Base-by-base conservation (phyloP, 2,329 filamentous ascomycete genomes). In the Paraconiothyrium sp. region DNA sequence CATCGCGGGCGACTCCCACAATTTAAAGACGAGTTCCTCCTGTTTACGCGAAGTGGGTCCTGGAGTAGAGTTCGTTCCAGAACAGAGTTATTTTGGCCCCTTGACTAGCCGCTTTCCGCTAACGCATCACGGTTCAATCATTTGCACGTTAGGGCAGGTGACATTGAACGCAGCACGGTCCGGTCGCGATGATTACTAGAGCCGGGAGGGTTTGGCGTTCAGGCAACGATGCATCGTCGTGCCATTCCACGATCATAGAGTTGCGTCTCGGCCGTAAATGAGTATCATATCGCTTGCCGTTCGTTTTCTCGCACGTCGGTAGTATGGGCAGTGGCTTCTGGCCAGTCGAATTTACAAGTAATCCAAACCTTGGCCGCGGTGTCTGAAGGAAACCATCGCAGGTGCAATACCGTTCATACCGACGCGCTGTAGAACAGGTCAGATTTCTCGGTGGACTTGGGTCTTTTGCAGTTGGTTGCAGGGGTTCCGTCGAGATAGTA, bases 1-100 rank as follows among this genome's bases (percentile, higher is more conserved):
- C 7, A 43, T 20, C 9, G 14, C 7, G 50, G 50, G 37, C 20
- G 7, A 8, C 20, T 43, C 50, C 37, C n/a, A 39, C 37, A 43
- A 44, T 54, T 44, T 54, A 54, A 54, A 44, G 24, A 27, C 16
- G 14, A 27, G 10, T n/a, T 11, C 10, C 24, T 44, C 24, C 39
- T 44, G 51, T 14, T 13, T 13, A 13, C 24, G 22, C 30, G 13
- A 44, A 44, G 22, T 44, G 24, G 37, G 22, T 37, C 20, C 24
- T 14, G 2, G 16, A 22, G 41, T 22, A 20, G 20, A 44, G 10
- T 14, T 37, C 11, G 51, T 30, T 34, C 50, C 50, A 54, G 50
- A 43, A 11, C 50, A 20, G 14, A 30, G 37, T 30, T 13, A 7
- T 54, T 32, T 30, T 34, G 51, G 51, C 51, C 51, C 50, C 51